phyloP scores from a whole-genome alignment of 257 asterid species.

The Handroanthus guayacan region DNA sequence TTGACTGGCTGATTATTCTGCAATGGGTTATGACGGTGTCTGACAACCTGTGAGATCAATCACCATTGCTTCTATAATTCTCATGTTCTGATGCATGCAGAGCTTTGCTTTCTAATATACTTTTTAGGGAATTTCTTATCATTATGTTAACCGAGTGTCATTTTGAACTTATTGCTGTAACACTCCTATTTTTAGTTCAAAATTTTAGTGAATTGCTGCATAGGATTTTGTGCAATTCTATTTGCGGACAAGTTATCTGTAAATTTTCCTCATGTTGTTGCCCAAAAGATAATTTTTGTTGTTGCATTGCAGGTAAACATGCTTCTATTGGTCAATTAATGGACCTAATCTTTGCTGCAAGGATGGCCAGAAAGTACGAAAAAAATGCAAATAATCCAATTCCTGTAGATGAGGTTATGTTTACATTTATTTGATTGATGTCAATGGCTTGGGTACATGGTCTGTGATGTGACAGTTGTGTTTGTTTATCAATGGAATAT shows the following conservation, averaged over 20 bases:
- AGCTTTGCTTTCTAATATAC: neutral
- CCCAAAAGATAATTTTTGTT: slow-evolving; percentile 33
- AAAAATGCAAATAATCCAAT: slow-evolving; percentile 48
- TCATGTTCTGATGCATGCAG: slow-evolving; percentile 11
- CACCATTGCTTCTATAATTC: slow-evolving; percentile 12
- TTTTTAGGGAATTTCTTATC: neutral
- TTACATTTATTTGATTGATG: slow-evolving; percentile 20
- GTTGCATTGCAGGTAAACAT: slow-evolving; percentile 60
- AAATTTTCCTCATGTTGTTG: slow-evolving; percentile 11
- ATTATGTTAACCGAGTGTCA: slow-evolving; percentile 28
- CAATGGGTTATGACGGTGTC: slow-evolving; percentile 1
- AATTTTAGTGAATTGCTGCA: neutral
- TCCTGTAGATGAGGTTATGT: slow-evolving; percentile 44
- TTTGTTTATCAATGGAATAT: slow-evolving; percentile 6
- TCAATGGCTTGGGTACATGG: slow-evolving; percentile 20
- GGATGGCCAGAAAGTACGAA: slow-evolving; percentile 74
- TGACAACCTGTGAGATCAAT: slow-evolving; percentile 6
- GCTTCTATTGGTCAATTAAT: slow-evolving; percentile 70
- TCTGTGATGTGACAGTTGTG: neutral
- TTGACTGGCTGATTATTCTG: slow-evolving; percentile 17
- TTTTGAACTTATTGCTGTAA: slow-evolving; percentile 1
- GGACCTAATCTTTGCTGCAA: slow-evolving; percentile 83
- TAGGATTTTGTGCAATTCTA: neutral
- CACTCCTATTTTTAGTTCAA: slow-evolving; percentile 30
- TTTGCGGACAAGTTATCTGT: slow-evolving; percentile 15